These are phyloP conservation scores for Leucogyrophana mollusca DNA, from an alignment of 768 basidiomycete genomes.

Conservation along the genomic window DNA sequence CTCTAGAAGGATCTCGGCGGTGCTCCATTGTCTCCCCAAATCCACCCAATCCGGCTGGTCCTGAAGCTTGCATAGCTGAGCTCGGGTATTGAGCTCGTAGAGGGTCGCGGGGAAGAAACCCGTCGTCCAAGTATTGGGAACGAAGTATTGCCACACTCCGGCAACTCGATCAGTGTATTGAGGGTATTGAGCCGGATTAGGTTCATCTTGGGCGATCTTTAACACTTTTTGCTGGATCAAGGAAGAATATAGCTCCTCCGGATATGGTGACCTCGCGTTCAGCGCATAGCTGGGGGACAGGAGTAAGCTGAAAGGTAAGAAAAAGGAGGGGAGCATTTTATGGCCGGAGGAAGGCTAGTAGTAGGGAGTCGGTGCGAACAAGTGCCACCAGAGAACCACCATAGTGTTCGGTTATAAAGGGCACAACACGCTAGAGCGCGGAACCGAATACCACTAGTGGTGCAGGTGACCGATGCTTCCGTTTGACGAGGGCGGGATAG, in stretches of 20 bases:
- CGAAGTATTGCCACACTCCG: constrained; percentile 55
- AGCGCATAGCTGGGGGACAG: not conserved
- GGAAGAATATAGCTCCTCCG: constrained; percentile 56
- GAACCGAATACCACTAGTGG: too few species aligned
- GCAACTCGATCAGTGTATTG: constrained; percentile 51
- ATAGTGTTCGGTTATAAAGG: too few species aligned
- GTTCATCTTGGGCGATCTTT: constrained; percentile 45
- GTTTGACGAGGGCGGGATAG: too few species aligned
- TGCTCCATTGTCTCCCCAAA: constrained; percentile 50
- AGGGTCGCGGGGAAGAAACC: constrained; percentile 64
- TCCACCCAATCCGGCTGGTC: constrained; percentile 54
- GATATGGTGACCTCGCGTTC: constrained; percentile 18
- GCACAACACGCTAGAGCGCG: too few species aligned
- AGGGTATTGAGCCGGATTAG: constrained; percentile 50
- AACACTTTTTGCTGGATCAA: constrained; percentile 59
- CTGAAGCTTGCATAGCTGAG: constrained; percentile 45
- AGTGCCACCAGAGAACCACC: too few species aligned
- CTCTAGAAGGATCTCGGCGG: constrained; percentile 50
- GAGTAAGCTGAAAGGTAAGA: not conserved
- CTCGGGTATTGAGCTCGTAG: constrained; percentile 58
- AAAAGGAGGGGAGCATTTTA: too few species aligned
- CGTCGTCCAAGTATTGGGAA: constrained; percentile 61
- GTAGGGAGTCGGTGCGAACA: too few species aligned
- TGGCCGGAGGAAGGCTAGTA: too few species aligned
- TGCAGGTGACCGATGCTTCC: too few species aligned